Base-by-base conservation (phyloP, 768 basidiomycete genomes). In the Rhodotorula kratochvilovae region DNA sequence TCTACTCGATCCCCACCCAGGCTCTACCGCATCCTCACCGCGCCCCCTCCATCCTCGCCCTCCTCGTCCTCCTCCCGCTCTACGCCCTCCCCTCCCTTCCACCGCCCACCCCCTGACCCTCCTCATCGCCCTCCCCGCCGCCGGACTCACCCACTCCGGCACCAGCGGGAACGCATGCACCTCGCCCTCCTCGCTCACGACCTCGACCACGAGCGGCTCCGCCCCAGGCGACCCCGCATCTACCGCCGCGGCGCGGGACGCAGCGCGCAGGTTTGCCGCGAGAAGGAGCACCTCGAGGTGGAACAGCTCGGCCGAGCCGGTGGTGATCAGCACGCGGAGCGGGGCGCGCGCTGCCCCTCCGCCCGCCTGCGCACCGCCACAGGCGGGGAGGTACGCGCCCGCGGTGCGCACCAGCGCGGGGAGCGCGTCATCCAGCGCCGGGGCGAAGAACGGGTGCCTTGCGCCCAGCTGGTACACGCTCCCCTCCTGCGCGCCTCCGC, bases 271-370 rank as follows among this genome's bases (percentile, higher is more conserved):
- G 57, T 68, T 75, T 21, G 15, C 23, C 51, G 62, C 51, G 35
- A 76, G 68, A 12, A 21, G 36, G 31, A 53, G 35, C 16, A 65
- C 17, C 61, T 74, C 73, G 29, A 61, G 48, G 35, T 58, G 51
- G 68, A 76, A 76, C 13, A 76, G 63, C 56, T 76, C 76, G 12
- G 73, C 46, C 2, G 48, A 54, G n/a, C 76, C 76, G 21, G 62
- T 57, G n/a, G 63, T 72, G 60, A 76, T 43, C 54, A 76, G 36
- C 54, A 74, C 46, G 11, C 70, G 68, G 29, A 73, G 50, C 17
- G 60, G 62, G 6, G n/a, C n/a, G n/a, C n/a, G n/a, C n/a, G n/a
- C n/a, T n/a, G n/a, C n/a, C n/a, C n/a, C n/a, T n/a, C n/a, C n/a
- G n/a, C n/a, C n/a, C n/a, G n/a, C n/a, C n/a, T n/a, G n/a, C n/a